Percentiles rank a stretch among this genome's conserved stretches.
phyloP scores from a whole-genome alignment of 306 rosid genomes.

The Fagus crenata region DNA sequence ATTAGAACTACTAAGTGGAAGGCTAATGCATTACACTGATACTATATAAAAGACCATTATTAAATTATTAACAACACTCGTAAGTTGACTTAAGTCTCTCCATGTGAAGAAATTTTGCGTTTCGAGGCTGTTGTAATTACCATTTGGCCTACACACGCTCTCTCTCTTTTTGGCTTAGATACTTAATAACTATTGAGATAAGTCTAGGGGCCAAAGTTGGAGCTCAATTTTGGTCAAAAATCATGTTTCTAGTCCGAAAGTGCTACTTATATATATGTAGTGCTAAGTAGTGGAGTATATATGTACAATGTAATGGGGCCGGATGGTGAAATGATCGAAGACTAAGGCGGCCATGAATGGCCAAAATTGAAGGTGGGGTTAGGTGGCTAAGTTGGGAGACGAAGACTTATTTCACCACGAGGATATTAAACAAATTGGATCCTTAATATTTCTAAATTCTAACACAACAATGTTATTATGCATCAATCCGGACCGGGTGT shows the following conservation, averaged over 20 bases:
- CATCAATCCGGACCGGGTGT: background rate
- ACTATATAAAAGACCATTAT: constrained; percentile 6
- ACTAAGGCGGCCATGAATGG: background rate
- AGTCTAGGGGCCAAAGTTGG: constrained; percentile 36
- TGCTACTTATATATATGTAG: background rate
- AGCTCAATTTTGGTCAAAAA: constrained; percentile 33
- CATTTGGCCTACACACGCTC: background rate
- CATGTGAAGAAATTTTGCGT: constrained; percentile 13
- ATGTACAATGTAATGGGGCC: constrained; percentile 1
- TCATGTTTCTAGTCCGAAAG: constrained; percentile 37
- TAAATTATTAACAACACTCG: background rate
- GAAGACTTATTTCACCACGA: constrained; percentile 1
- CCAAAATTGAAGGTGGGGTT: constrained; percentile 1
- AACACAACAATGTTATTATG: background rate
- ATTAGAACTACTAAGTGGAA: constrained; percentile 40
- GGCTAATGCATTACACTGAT: constrained; percentile 33
- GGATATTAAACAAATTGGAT: background rate
- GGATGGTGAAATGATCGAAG: background rate
- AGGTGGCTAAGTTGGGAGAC: constrained; percentile 19
- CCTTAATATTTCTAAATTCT: background rate
- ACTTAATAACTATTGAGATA: constrained; percentile 18
- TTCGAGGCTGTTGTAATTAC: too few relatives aligned
- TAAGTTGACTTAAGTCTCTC: constrained; percentile 27
- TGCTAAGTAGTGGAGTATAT: constrained; percentile 21
- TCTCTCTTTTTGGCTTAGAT: background rate